Evolutionary conservation across 1,284 basidiomycete species (phyloP).

Genomic region (Ganoderma sp.): DNA sequence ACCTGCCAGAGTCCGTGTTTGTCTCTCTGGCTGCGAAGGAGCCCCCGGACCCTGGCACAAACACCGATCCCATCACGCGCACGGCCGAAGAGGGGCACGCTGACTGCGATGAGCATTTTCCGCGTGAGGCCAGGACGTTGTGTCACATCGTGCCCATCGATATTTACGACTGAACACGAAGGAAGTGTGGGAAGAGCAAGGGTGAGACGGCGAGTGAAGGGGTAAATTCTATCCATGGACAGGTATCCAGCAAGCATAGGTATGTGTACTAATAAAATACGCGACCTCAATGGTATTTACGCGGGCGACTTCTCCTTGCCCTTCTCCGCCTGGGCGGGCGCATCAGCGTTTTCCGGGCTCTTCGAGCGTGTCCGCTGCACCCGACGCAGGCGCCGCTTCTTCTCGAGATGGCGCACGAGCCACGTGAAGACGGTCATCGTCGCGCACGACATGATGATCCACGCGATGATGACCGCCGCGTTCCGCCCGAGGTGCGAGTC

Average conservation of each 20-base stretch:
- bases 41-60: too few relatives aligned
- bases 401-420: slow-evolving; percentile 42
- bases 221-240: neutral
- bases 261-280: slow-evolving; percentile 3
- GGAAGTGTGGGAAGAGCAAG: neutral
- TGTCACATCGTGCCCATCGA: too few relatives aligned
- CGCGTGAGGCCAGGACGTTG: too few relatives aligned
- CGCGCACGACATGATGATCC: slow-evolving; percentile 47
- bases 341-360: slow-evolving; percentile 11
- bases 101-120: too few relatives aligned
- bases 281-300: neutral
- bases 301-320: slow-evolving; percentile 14
- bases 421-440: slow-evolving; percentile 50
- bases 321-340: slow-evolving; percentile 3
- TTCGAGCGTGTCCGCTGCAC: slow-evolving; percentile 8
- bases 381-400: neutral
- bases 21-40: too few relatives aligned
- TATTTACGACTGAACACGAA: too few relatives aligned
- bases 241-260: neutral
- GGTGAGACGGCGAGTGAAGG: neutral
- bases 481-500: slow-evolving; percentile 50
- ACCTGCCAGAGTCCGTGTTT: too few relatives aligned
- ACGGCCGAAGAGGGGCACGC: too few relatives aligned
- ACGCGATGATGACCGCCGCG: slow-evolving; percentile 53
- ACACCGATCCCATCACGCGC: too few relatives aligned